Evolutionary conservation across 805 yeast genomes (phyloP).

Genomic region (Yarrowia alimentaria): DNA sequence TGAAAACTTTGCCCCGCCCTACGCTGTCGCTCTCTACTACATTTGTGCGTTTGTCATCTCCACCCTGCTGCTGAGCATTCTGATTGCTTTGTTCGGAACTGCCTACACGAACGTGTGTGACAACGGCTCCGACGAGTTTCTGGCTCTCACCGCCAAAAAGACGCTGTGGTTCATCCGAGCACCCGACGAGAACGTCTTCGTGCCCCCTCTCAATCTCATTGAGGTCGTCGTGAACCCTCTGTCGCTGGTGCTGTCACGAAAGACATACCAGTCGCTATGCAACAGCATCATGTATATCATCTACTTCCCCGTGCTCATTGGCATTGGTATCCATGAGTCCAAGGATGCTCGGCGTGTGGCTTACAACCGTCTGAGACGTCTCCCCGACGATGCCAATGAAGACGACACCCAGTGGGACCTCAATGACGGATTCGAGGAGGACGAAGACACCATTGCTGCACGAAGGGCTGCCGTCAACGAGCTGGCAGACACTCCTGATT

Average conservation of each 20-base stretch:
- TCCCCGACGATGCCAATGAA: conserved; percentile 79
- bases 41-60: conserved; percentile 71
- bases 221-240: conserved; percentile 54
- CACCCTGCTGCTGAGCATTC: conserved; percentile 74
- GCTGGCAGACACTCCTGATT: conserved; percentile 56
- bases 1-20: conserved; percentile 75
- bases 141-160: conserved; percentile 81
- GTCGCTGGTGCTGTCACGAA: conserved; percentile 41
- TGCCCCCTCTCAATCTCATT: conserved; percentile 78
- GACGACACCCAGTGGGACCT: conserved; percentile 77
- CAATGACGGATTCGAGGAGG: conserved; percentile 62
- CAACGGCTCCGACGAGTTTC: conserved; percentile 79
- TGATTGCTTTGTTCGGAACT: conserved; percentile 80
- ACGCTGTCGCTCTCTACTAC: conserved; percentile 77
- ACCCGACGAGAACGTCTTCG: conserved; percentile 80
- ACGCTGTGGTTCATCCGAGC: conserved; percentile 82
- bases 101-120: conserved; percentile 79
- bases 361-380: conserved; percentile 62
- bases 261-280: conserved; percentile 47
- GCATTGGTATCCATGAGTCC: conserved; percentile 64
- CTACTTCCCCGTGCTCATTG: conserved; percentile 64
- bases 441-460: conserved; percentile 38
- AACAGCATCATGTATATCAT: conserved; percentile 59
- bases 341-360: conserved; percentile 64
- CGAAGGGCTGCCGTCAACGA: conserved; percentile 46